Evolutionary conservation across 805 yeast genomes (phyloP), one percentile per base, ranked within the genome.

Genomic region (Kodamaea kakaduensis): DNA sequence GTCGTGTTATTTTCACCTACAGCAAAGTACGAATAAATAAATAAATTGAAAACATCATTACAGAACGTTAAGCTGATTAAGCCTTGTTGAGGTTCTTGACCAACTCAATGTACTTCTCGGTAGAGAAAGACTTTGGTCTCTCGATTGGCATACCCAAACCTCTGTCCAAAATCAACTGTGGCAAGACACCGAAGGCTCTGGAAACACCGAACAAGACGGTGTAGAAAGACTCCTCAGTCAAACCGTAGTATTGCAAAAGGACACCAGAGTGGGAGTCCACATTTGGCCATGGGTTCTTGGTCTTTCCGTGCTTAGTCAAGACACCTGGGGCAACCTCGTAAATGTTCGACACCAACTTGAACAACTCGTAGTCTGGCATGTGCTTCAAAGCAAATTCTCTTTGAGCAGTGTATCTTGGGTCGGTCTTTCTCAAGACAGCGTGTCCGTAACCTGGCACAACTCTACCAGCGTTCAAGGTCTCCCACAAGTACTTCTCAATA

Each of bases 381-480:
- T 58, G 77, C 71, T 50, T 71, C 51, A 71, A 64, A 35, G 81
- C 88, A 59, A 81, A 82, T 51, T 75, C 75, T 53, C 81, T 69
- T 69, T 79, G 80, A 40, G 89, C 90, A 38, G 74, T 69, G 66
- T 78, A 84, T 51, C 93, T 73, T 42, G 93, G 93, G 61, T 84
- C 93, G 33, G 90, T 78, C 71, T 76, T 78, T 64, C 94, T 73
- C 59, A 84, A 71, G 34, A 84, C 93, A 37, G 93, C 93, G 60
- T 84, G 94, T 31, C 94, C 94, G 67, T 84, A 84, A 43, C 94
- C 94, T 44, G 94, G 94, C 44, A 84, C 79, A 42, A 84, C 93
- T 52, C 88, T 74, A 43, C 85, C 85, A 31, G 79, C 67, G 59
- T 80, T 77, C 47, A 84, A 71, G 34, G 82, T 65, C 25, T 70